These are phyloP conservation scores for Neocatenulostroma microsporum DNA, from an alignment of 2,329 filamentous ascomycete species.

Conservation along the genomic window DNA sequence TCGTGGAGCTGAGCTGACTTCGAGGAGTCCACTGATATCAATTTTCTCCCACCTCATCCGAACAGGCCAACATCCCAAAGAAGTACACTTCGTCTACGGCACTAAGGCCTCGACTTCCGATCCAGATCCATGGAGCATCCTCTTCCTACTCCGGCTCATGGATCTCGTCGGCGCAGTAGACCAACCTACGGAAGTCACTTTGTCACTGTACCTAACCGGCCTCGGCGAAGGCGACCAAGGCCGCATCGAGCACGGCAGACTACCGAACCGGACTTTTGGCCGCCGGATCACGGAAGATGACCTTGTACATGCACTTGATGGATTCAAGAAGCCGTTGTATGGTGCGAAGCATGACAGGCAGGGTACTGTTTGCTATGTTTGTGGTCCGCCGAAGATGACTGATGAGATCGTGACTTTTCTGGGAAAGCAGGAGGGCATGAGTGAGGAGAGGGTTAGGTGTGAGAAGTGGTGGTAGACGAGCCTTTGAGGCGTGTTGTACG, in stretches of 20 bases:
- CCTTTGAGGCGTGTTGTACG: background rate
- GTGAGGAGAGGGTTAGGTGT: slow-evolving; percentile 35
- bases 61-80: slow-evolving; percentile 25
- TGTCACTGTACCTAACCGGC: slow-evolving; percentile 27
- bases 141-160: slow-evolving; percentile 43
- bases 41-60: slow-evolving; percentile 55
- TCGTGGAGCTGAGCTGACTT: slow-evolving; percentile 3
- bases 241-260: slow-evolving; percentile 22
- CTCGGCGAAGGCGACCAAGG: slow-evolving; percentile 14
- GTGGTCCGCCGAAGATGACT: slow-evolving; percentile 43
- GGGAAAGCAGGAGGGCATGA: slow-evolving; percentile 32
- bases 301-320: slow-evolving; percentile 33
- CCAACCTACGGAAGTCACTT: slow-evolving; percentile 17
- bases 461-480: slow-evolving; percentile 45
- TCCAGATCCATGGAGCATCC: slow-evolving; percentile 30
- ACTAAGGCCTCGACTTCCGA: slow-evolving; percentile 35
- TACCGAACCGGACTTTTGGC: slow-evolving; percentile 25
- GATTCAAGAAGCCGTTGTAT: slow-evolving; percentile 14
- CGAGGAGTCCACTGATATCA: slow-evolving; percentile 58
- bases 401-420: slow-evolving; percentile 39
- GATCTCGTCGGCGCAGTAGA: slow-evolving; percentile 18
- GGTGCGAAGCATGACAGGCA: slow-evolving; percentile 29
- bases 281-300: slow-evolving; percentile 27
- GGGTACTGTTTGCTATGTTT: slow-evolving; percentile 40
- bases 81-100: slow-evolving; percentile 59